Percentiles rank a stretch among this genome's conserved stretches.
These are phyloP conservation scores for Mortierella sp. DNA, from an alignment of 371 early-diverging fungal genomes.

Conservation along the genomic window DNA sequence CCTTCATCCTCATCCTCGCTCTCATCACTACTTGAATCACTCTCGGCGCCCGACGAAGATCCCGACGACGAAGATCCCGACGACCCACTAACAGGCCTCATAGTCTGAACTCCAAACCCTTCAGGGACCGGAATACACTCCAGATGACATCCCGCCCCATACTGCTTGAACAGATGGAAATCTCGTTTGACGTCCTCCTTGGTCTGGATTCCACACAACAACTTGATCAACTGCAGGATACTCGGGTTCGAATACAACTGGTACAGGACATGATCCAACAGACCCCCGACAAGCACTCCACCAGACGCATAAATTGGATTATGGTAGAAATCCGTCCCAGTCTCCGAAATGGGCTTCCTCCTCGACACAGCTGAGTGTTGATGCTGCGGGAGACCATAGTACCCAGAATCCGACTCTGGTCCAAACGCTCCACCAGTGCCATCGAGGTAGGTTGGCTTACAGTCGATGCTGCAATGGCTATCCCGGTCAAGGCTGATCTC, in stretches of 20 bases:
- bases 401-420: conserved; percentile 23
- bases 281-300: conserved; percentile 64
- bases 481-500: conserved; percentile 17
- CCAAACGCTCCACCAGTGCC: conserved; percentile 32
- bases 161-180: conserved; percentile 45
- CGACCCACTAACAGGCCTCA: neutral
- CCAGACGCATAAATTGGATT: conserved; percentile 67
- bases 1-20: neutral
- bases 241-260: conserved; percentile 64
- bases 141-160: conserved; percentile 54
- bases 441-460: conserved; percentile 10
- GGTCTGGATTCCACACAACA: conserved; percentile 64
- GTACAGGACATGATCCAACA: conserved; percentile 62
- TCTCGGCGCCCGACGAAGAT: neutral
- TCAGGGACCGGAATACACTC: conserved; percentile 59
- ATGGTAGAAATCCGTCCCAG: conserved; percentile 42
- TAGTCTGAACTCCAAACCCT: conserved; percentile 55
- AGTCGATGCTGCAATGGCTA: neutral
- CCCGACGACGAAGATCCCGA: neutral
- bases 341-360: conserved; percentile 7
- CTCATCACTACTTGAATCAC: conserved; percentile 12
- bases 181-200: conserved; percentile 53
- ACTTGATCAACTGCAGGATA: conserved; percentile 63
- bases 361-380: neutral
- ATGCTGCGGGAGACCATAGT: conserved; percentile 34